Evolutionary conservation across 139 green algal species (phyloP), one percentile per base, ranked within the genome.

Genomic region (Choricystis sp.): DNA sequence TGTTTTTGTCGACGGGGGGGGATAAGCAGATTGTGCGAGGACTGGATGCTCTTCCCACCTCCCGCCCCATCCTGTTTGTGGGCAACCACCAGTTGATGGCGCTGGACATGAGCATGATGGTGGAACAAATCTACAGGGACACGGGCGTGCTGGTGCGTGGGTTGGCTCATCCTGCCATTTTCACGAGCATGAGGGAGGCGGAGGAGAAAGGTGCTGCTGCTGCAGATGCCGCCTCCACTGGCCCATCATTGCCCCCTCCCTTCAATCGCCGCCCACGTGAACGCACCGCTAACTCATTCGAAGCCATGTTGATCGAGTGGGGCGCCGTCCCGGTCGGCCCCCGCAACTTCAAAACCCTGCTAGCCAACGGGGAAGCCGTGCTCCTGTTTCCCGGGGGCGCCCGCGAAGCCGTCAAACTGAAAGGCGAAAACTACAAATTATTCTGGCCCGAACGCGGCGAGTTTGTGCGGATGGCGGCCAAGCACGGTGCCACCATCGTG

Each of bases 21-120:
- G 78, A 82, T 9, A 81, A 81, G 28, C 61, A 27, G 22, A 62
- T 84, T 27, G 63, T 67, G 29, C 68, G 76, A 59, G 79, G 79
- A 1, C 62, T 87, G 62, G 65, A 31, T n/a, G 56, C 62, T 19
- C 56, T 85, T 23, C 72, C 77, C 26, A 69, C 24, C 61, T 25
- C 61, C 59, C 69, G 83, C 24, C 87, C 87, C 1, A 30, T 95
- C 27, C 74, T 95, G 68, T 79, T 96, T 40, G 83, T 97, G 28
- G 90, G 91, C 66, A 98, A 98, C 77, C 92, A 98, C 78, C 86
- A 95, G 69, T 81, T 82, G 2, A 81, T 89, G 64, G 82, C 85
- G 0, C 66, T 84, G 14, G 89, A 97, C 77, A 82, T 92, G 23
- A 73, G 71, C 3, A 71, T 88, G 9, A 77, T 96, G 71, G 81